Conservation (phyloP, 2,329 filamentous ascomycete genomes). For the Coniosporium tulheliwenetii region DNA sequence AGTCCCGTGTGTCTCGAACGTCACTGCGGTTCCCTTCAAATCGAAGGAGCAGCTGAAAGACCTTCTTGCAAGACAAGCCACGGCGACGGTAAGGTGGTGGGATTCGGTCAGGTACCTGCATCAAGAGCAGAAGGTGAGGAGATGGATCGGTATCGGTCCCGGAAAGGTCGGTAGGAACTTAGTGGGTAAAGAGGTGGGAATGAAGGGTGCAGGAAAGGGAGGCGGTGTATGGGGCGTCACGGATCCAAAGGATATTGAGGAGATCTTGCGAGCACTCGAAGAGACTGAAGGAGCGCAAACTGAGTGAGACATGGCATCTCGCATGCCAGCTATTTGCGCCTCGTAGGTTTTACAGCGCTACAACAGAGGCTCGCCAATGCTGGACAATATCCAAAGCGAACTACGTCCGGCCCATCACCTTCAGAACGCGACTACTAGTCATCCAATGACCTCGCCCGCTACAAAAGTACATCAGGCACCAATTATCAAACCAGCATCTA, state of each 20-base stretch:
- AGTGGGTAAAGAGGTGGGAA: conserved; percentile 88
- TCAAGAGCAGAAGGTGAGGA: conserved; percentile 61
- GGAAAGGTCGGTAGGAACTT: conserved; percentile 88
- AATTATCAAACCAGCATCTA: background rate
- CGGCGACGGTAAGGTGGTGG: conserved; percentile 94
- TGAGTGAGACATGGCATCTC: no score
- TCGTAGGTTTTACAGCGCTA: no score
- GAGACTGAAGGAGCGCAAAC: conserved; percentile 19
- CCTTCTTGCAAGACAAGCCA: conserved; percentile 61
- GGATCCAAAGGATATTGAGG: conserved; percentile 46
- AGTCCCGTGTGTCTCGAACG: conserved; percentile 73
- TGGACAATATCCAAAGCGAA: no score
- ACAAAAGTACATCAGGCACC: no score
- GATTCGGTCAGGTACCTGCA: conserved; percentile 83
- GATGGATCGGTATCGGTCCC: conserved; percentile 86
- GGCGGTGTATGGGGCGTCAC: conserved; percentile 89
- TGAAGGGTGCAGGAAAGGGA: conserved; percentile 68
- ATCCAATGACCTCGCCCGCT: no score
- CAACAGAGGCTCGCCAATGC: no score
- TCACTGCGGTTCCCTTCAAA: conserved; percentile 62
- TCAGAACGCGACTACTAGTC: no score
- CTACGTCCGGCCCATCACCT: no score
- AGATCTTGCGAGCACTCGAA: conserved; percentile 28
- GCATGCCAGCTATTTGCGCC: no score
- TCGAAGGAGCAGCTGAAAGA: conserved; percentile 63